Base-by-base conservation (phyloP, 2,329 filamentous ascomycete genomes). In the Aureobasidium namibiae region DNA sequence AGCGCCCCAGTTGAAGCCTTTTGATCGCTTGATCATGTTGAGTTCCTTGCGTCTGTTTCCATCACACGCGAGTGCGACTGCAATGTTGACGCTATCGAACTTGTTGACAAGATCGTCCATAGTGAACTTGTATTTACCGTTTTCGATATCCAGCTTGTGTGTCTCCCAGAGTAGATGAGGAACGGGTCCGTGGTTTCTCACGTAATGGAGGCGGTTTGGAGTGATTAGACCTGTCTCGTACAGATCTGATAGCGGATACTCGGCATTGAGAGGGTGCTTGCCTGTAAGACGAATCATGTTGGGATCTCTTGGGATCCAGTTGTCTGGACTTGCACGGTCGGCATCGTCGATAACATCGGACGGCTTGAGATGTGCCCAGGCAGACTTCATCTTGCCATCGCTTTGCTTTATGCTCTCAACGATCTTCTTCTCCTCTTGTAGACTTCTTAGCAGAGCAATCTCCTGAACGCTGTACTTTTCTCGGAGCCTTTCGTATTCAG, bases 251-350 rank as follows among this genome's bases (percentile, higher is more conserved):
- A 82, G 69, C 0, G 73, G 61, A 0, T 77, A 67, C 64, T 82
- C 80, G 2, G 73, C 76, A 59, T 82, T 82, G 59, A 82, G 62
- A 0, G 79, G 79, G 65, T 82, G 79, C 45, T 80, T 80, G 4
- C 79, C 79, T 0, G 78, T 82, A 18, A 79, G 63, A 0, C 80
- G 75, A 36, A 81, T 76, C 4, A 82, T 70, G 26, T 77, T 65
- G 0, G 69, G 67, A 1, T 72, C 74, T 9, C 78, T 73, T 3
- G 78, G 78, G 1, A 82, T 69, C 80, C 79, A 82, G 60, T 80
- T 81, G 65, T 82, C 78, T 0, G 78, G 78, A 1, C 74, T 75
- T 62, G 78, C 78, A 42, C 80, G 77, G 61, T 82, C 80, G 2
- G 71, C 69, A 63, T 80, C 78, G 50, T 80, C 75, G 57, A 81